Percentiles rank a stretch among this genome's conserved stretches.
phyloP scores from a whole-genome alignment of 768 basidiomycete genomes.

The Tricholoma bakamatsutake region DNA sequence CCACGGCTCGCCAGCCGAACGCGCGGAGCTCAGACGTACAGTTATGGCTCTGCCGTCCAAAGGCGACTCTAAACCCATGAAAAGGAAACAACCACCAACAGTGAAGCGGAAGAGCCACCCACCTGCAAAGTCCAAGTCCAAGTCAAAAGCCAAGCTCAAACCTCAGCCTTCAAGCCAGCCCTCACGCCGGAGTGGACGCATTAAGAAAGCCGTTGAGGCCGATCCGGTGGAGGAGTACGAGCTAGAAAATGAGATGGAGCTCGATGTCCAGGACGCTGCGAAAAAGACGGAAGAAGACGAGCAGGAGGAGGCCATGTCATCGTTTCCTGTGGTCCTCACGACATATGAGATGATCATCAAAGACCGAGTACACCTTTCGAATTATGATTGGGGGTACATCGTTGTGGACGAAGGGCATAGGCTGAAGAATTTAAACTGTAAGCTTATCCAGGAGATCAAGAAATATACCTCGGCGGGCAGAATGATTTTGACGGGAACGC shows the following conservation, averaged over 20 bases:
- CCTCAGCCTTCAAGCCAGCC: slow-evolving; percentile 7
- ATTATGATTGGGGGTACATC: slow-evolving; percentile 83
- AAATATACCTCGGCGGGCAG: slow-evolving; percentile 78
- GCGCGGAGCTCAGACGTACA: slow-evolving; percentile 70
- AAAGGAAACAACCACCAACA: neutral
- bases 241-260: slow-evolving; percentile 9
- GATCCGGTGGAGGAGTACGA: slow-evolving; percentile 9
- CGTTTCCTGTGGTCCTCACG: slow-evolving; percentile 80
- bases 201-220: slow-evolving; percentile 11
- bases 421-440: slow-evolving; percentile 91
- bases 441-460: slow-evolving; percentile 87
- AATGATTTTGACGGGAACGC: slow-evolving; percentile 94
- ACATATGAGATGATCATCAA: slow-evolving; percentile 93
- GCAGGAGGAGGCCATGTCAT: slow-evolving; percentile 12
- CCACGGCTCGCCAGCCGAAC: slow-evolving; percentile 78
- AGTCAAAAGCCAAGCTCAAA: slow-evolving; percentile 13
- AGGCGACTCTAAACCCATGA: slow-evolving; percentile 8
- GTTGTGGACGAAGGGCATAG: slow-evolving; percentile 96
- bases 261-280: slow-evolving; percentile 4
- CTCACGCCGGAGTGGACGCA: slow-evolving; percentile 11
- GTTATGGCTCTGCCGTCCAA: slow-evolving; percentile 38
- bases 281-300: slow-evolving; percentile 8
- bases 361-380: slow-evolving; percentile 55
- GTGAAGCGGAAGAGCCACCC: slow-evolving; percentile 8
- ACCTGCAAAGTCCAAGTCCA: slow-evolving; percentile 13